Conservation (phyloP, 2,329 filamentous ascomycete genomes). For the Blastomyces parvus region DNA sequence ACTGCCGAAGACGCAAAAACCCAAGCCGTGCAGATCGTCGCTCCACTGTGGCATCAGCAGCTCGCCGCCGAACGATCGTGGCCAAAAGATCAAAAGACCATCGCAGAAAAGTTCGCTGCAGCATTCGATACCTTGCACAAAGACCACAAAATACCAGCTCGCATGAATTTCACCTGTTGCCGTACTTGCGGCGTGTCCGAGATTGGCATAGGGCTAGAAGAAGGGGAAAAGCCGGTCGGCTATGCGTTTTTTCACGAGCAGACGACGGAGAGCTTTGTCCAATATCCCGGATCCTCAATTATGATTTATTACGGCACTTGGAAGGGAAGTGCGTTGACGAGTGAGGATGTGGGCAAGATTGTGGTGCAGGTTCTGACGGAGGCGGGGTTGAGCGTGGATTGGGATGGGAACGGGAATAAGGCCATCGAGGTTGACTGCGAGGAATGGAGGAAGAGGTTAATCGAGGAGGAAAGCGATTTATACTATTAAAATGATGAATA, state of each 20-base stretch:
- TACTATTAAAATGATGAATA: neutral
- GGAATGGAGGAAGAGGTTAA: conserved; percentile 1
- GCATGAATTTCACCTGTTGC: conserved; percentile 4
- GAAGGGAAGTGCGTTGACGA: neutral
- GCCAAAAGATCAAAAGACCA: neutral
- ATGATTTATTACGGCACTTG: neutral
- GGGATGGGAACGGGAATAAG: neutral
- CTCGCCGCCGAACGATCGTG: neutral
- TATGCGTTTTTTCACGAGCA: conserved; percentile 5
- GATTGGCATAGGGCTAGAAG: neutral
- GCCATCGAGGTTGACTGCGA: neutral
- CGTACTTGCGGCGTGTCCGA: neutral
- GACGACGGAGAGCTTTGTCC: neutral
- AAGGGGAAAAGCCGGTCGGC: neutral
- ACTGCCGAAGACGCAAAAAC: neutral
- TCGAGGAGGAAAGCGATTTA: neutral
- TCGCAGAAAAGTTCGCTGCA: neutral
- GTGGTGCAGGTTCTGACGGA: neutral
- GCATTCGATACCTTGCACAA: neutral
- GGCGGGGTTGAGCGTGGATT: neutral
- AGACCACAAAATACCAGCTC: neutral
- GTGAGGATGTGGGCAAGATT: neutral
- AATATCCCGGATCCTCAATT: neutral
- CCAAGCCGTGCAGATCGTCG: neutral
- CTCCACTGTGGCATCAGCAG: neutral